Percentiles rank a stretch among this genome's conserved stretches.
Conservation (phyloP, 352 stramenopile genomes). For the Pythium myriotylum region DNA sequence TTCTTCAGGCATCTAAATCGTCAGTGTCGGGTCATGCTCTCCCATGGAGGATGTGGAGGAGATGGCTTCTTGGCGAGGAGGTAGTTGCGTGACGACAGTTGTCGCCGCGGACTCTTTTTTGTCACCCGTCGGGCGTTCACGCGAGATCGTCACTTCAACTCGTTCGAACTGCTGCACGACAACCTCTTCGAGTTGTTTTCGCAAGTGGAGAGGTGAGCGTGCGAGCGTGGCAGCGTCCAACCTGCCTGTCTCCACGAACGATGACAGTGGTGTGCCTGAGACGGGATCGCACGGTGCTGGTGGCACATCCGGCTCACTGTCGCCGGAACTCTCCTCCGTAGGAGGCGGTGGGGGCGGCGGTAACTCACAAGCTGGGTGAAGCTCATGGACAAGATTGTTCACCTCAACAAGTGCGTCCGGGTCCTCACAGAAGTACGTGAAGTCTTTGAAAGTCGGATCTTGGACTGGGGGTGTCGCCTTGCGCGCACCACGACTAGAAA, state of each 20-base stretch:
- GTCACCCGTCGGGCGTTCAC: conserved; percentile 50
- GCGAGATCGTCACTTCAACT: conserved; percentile 80
- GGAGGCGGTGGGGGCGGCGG: conserved; percentile 45
- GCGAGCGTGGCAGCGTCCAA: conserved; percentile 37
- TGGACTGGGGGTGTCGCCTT: conserved; percentile 81
- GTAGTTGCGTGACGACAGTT: conserved; percentile 23
- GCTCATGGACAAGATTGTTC: conserved; percentile 75
- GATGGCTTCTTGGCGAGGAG: conserved; percentile 23
- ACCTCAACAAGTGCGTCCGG: conserved; percentile 84
- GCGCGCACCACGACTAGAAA: conserved; percentile 63
- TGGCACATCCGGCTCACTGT: conserved; percentile 34
- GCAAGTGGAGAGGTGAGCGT: conserved; percentile 51
- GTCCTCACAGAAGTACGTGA: conserved; percentile 90
- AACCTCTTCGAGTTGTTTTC: conserved; percentile 63
- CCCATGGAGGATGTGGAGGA: conserved; percentile 24
- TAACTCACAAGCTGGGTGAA: conserved; percentile 45
- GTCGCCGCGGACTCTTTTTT: conserved; percentile 1
- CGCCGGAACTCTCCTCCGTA: conserved; percentile 37
- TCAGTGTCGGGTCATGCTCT: conserved; percentile 27
- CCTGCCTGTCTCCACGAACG: conserved; percentile 79
- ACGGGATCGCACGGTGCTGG: conserved; percentile 10
- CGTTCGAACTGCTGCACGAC: conserved; percentile 76
- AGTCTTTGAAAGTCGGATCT: conserved; percentile 90
- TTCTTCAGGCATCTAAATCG: conserved; percentile 28
- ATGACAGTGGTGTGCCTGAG: conserved; percentile 75